A percentile compares a stretch with the other conserved stretches of the same genome.
These are phyloP conservation scores for Aspergillus cristatus DNA, from an alignment of 495 filamentous ascomycete species.

Conservation along the genomic window DNA sequence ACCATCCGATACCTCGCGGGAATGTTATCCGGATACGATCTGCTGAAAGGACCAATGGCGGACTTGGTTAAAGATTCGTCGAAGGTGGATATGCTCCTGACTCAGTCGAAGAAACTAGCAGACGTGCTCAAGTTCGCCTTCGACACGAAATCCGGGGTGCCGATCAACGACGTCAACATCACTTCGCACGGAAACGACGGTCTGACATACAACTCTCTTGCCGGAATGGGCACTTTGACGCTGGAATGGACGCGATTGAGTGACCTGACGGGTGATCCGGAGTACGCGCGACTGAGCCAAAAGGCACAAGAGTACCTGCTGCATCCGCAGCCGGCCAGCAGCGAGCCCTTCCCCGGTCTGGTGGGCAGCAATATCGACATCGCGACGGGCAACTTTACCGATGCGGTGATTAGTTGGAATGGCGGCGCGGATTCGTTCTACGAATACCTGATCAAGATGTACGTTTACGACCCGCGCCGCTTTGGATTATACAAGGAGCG, in stretches of 20 bases:
- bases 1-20: slow-evolving; percentile 83
- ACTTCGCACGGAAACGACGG: slow-evolving; percentile 36
- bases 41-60: slow-evolving; percentile 63
- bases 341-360: slow-evolving; percentile 70
- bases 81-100: slow-evolving; percentile 48
- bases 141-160: slow-evolving; percentile 64
- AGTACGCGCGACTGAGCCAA: slow-evolving; percentile 59
- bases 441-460: slow-evolving; percentile 94
- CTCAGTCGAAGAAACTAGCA: slow-evolving; percentile 60
- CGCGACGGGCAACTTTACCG: slow-evolving; percentile 53
- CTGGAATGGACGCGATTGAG: slow-evolving; percentile 81
- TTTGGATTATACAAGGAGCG: slow-evolving; percentile 58
- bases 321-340: slow-evolving; percentile 48
- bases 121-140: slow-evolving; percentile 71
- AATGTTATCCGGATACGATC: slow-evolving; percentile 72
- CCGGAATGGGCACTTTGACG: slow-evolving; percentile 63
- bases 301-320: slow-evolving; percentile 66
- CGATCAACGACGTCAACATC: slow-evolving; percentile 63
- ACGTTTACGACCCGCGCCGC: slow-evolving; percentile 62
- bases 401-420: slow-evolving; percentile 66
- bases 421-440: slow-evolving; percentile 79
- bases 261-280: slow-evolving; percentile 59
- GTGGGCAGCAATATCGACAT: slow-evolving; percentile 62
- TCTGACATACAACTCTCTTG: slow-evolving; percentile 54
- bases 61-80: slow-evolving; percentile 33